Evolutionary conservation across 2,329 filamentous ascomycete species (phyloP).

Genomic region (Lachnellula cervina): DNA sequence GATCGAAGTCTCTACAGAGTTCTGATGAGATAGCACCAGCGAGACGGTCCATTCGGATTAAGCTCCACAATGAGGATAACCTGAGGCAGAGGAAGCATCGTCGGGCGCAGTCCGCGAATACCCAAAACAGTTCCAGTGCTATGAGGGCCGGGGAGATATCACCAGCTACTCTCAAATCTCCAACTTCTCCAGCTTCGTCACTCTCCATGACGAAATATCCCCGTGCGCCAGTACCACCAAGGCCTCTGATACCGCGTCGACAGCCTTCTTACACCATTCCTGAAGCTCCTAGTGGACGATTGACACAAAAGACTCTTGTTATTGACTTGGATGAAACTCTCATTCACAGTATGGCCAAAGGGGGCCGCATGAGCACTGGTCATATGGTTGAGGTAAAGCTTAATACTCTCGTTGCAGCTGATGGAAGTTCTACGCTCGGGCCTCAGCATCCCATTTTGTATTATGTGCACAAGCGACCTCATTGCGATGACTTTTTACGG

Average conservation of each 20-base stretch:
- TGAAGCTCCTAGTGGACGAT: constrained; percentile 44
- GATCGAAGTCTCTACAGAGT: constrained; percentile 57
- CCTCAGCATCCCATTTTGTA: constrained; percentile 96
- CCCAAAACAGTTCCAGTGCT: constrained; percentile 35
- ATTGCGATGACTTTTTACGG: constrained; percentile 93
- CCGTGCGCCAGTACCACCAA: constrained; percentile 79
- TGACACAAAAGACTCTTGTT: constrained; percentile 86
- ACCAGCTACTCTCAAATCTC: constrained; percentile 82
- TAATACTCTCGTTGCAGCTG: constrained; percentile 63
- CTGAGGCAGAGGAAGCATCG: constrained; percentile 68
- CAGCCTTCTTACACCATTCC: constrained; percentile 75
- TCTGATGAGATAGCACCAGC: constrained; percentile 62
- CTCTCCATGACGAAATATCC: constrained; percentile 80
- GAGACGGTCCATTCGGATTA: constrained; percentile 83
- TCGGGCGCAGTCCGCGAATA: constrained; percentile 48
- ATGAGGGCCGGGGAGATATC: constrained; percentile 46
- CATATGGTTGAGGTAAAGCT: constrained; percentile 99
- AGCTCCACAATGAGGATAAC: constrained; percentile 76
- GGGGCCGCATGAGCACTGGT: constrained; percentile 88
- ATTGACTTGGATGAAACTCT: constrained; percentile 95
- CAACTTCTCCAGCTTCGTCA: constrained; percentile 71
- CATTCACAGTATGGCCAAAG: constrained; percentile 97
- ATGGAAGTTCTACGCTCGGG: constrained; percentile 61
- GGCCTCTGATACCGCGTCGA: constrained; percentile 81
- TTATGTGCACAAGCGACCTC: constrained; percentile 96